These are phyloP conservation scores for Aphanomyces euteiches DNA, from an alignment of 352 stramenopile genomes.

Conservation along the genomic window DNA sequence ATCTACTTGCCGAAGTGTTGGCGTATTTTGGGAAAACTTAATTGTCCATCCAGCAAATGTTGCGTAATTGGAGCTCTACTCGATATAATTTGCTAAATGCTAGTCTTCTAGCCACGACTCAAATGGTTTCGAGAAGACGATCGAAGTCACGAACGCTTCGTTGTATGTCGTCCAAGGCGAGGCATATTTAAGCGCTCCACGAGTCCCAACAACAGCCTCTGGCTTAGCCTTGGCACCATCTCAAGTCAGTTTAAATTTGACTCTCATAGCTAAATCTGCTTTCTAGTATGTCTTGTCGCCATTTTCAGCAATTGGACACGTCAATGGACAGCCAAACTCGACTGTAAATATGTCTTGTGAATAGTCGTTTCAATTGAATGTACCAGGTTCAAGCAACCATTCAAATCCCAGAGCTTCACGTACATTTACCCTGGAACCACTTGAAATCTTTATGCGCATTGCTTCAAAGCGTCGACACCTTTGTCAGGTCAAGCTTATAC, in stretches of 20 bases:
- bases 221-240: not conserved
- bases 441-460: not conserved
- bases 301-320: not conserved
- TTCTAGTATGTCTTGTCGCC: not conserved
- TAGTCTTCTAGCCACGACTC: no score
- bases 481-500: not conserved
- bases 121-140: not conserved
- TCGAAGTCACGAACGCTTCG: not conserved
- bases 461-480: not conserved
- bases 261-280: no score
- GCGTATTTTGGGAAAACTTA: not conserved
- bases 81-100: not conserved
- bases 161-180: not conserved
- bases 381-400: not conserved
- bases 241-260: not conserved
- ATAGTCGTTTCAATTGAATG: not conserved
- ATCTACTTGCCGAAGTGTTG: not conserved
- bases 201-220: not conserved
- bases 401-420: not conserved
- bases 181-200: not conserved
- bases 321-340: not conserved
- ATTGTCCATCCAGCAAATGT: not conserved
- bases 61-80: not conserved
- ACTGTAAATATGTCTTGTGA: not conserved
- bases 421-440: not conserved